Base-by-base conservation (phyloP, 2,329 filamentous ascomycete species). In the Fusarium humuli region DNA sequence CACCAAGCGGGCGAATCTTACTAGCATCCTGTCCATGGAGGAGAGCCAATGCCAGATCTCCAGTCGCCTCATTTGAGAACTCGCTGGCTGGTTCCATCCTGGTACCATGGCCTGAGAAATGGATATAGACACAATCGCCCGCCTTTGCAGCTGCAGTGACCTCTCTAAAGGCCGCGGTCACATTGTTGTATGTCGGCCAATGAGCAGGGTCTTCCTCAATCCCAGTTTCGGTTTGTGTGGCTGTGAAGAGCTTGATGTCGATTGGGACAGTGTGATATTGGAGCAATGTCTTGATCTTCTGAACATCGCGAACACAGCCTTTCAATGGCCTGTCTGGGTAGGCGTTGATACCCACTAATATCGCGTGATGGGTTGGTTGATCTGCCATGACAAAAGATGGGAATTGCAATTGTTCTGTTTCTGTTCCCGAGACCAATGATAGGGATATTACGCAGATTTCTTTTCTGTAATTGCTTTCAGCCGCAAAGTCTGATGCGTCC, bases 271-370 rank as follows among this genome's bases (percentile, higher is more conserved):
- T 14, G 18, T 57, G 64, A 5, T 46, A 27, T 12, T 62, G 18
- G 1, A 65, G 30, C 5, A 68, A 27, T 18, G 34, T 29, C 11
- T 37, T 61, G 18, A 65, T 65, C 9, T 57, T 34, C 4, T 53
- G 27, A 2, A 57, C 48, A 11, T 69, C 67, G 2, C 49, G 25
- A 6, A 69, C 67, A 37, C 67, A 68, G 18, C 64, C 64, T 7
- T 30, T 61, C 6, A 69, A 30, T 10, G 47, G 32, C 2, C 22
- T 27, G 3, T 34, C 29, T 8, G 57, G 37, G 23, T 69, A 69
- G 8, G 65, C 52, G 22, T 69, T 50, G 34, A 69, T 65, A 2
- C 65, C 67, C 12, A 65, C 53, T 5, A 69, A 23, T 10, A 69
- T 56, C 3, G 53, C 65, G 10, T 69, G 18, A 12, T 60, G 49